Evolutionary conservation across 2,329 filamentous ascomycete genomes (phyloP).

Genomic region (Mollisia scopiformis): DNA sequence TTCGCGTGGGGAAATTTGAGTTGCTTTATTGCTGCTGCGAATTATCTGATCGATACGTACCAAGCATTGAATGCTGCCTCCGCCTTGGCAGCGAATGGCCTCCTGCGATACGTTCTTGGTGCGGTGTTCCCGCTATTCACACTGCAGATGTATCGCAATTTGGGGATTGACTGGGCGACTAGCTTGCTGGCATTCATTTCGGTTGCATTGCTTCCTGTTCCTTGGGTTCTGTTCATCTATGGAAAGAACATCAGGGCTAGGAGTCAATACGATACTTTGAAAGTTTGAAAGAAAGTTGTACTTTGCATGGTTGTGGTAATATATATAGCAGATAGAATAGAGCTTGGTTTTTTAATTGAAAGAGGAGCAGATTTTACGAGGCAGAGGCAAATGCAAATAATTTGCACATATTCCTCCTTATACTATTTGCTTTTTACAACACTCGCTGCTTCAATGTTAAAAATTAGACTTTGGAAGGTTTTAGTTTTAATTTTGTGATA

Average conservation of each 20-base stretch:
- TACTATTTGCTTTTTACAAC: background rate
- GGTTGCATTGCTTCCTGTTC: background rate
- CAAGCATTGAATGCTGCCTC: conserved; percentile 57
- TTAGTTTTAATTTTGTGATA: too few species aligned
- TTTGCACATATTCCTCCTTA: too few species aligned
- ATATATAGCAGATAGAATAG: background rate
- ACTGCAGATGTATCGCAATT: conserved; percentile 47
- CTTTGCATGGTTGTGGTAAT: background rate
- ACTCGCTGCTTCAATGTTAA: background rate
- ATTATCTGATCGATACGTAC: conserved; percentile 60
- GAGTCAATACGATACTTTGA: conserved; percentile 21
- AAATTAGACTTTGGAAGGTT: too few species aligned
- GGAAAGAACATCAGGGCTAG: conserved; percentile 9
- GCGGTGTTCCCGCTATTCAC: conserved; percentile 64
- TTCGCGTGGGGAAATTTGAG: conserved; percentile 65
- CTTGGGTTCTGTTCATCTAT: background rate
- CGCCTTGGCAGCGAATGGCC: conserved; percentile 60
- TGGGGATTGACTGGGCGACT: conserved; percentile 45
- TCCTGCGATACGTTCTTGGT: conserved; percentile 58
- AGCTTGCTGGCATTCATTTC: conserved; percentile 27
- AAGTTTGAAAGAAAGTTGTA: conserved; percentile 1
- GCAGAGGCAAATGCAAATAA: too few species aligned
- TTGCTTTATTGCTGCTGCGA: conserved; percentile 52
- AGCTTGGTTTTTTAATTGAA: background rate
- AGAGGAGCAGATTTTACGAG: too few species aligned